Conservation (phyloP, 345 rosid species). For the Populus deltoides region DNA sequence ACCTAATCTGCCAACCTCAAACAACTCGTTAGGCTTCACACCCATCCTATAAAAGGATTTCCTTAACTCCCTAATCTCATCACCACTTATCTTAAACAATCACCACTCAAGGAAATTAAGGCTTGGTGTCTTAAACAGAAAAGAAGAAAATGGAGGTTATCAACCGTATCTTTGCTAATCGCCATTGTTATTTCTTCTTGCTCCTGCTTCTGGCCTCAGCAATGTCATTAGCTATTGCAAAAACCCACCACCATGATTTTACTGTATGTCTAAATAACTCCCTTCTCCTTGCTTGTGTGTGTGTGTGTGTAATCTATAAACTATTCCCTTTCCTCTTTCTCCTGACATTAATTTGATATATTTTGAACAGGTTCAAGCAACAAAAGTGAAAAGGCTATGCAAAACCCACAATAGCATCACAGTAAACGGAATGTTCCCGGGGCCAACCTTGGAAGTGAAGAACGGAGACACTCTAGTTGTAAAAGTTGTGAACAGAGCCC, state of each 20-base stretch:
- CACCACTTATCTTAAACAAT: not conserved
- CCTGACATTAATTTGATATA: not conserved
- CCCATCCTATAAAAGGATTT: conserved; percentile 32
- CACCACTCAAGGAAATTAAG: not conserved
- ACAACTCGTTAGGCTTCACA: conserved; percentile 17
- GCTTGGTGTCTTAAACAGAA: not conserved
- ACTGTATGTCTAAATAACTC: conserved; percentile 44
- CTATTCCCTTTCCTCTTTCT: not conserved
- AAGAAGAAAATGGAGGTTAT: conserved; percentile 16
- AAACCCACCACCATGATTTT: conserved; percentile 62
- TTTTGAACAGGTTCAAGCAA: conserved; percentile 58
- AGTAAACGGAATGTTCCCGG: conserved; percentile 91
- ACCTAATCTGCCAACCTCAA: conserved; percentile 67
- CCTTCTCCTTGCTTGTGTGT: not conserved
- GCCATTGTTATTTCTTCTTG: conserved; percentile 14
- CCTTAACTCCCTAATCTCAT: conserved; percentile 4
- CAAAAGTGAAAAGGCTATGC: conserved; percentile 95
- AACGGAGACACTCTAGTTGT: conserved; percentile 72
- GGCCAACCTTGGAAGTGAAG: conserved; percentile 75
- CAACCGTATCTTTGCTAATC: not conserved
- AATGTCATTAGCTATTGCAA: conserved; percentile 38
- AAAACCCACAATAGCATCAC: conserved; percentile 68
- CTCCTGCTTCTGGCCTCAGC: conserved; percentile 44
- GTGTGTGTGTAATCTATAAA: not conserved
- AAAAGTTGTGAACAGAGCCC: conserved; percentile 61